Evolutionary conservation across 495 filamentous ascomycete genomes (phyloP).

Genomic region (Penicillium parvum): DNA sequence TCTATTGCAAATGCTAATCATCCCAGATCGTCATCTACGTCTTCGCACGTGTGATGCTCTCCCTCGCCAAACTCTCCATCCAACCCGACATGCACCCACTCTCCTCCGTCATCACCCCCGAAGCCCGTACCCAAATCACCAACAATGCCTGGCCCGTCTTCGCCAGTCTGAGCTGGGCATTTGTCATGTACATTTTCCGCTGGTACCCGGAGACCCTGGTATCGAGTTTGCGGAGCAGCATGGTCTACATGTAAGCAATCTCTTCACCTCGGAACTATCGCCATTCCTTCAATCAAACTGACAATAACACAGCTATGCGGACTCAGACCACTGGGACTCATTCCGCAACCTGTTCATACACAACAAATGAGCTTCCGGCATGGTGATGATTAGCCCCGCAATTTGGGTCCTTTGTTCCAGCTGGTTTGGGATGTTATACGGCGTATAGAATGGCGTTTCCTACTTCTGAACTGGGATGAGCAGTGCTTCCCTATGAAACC

Average conservation of each 20-base stretch:
- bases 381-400: too few relatives aligned
- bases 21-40: constrained; percentile 86
- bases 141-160: constrained; percentile 85
- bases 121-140: constrained; percentile 48
- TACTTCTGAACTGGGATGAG: constrained; percentile 1
- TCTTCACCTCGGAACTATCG: background rate
- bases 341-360: constrained; percentile 74
- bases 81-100: constrained; percentile 53
- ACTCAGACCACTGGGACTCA: constrained; percentile 80
- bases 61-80: constrained; percentile 74
- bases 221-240: constrained; percentile 86
- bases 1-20: background rate
- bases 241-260: constrained; percentile 95
- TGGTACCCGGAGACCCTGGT: constrained; percentile 88
- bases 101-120: constrained; percentile 38
- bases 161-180: constrained; percentile 80
- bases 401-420: too few relatives aligned
- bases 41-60: constrained; percentile 85
- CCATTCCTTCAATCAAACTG: constrained; percentile 5
- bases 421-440: constrained; percentile 18
- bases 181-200: constrained; percentile 93
- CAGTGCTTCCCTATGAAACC: background rate
- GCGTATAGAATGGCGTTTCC: constrained; percentile 32
- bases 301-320: constrained; percentile 48
- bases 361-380: constrained; percentile 62